Base-by-base conservation (phyloP, 768 basidiomycete genomes). In the Trametes gibbosa region DNA sequence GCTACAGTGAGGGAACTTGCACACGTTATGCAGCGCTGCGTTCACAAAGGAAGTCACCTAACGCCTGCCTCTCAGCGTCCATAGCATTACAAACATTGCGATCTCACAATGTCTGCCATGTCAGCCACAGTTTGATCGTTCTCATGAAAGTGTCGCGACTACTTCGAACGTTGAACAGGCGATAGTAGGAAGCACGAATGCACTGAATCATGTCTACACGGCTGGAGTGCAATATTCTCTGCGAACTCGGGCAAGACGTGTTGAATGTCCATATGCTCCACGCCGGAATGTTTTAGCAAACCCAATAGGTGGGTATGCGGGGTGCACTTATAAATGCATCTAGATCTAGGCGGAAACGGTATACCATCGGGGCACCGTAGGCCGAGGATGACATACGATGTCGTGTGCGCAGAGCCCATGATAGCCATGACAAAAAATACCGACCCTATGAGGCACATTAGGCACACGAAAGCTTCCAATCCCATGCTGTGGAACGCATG, bases 1-100 rank as follows among this genome's bases (percentile, higher is more conserved):
- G 57, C 57, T 58, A 35, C 57, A 35, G 25, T 39, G 37, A 45
- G 57, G 57, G 57, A 52, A 58, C 43, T 40, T 47, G 50, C 43
- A 51, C 57, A 51, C 50, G 56, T 24, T 29, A 37, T 16, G 24
- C 46, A 10, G 8, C n/a, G 29, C 35, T 21, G 32, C 16, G 34
- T 32, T 42, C 39, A 19, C 56, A 50, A 19, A 19, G 24, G 50
- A 32, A 32, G 56, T 16, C 39, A 14, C 17, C 5, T 24, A 9
- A n/a, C 19, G 16, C 25, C 39, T 56, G 35, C 45, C 46, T 55
- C 53, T 55, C 43, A 55, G 32, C 45, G 23, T 23, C 41, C 29
- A 32, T 16, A 12, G n/a, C 19, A 9, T 5, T 19, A 29, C 14
- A n/a, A 5, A 32, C 27, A 5, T 17, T 12, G 13, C 12, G 9